Conservation (phyloP, 1,284 basidiomycete genomes). For the Microbotryum lychnidis-dioicae region DNA sequence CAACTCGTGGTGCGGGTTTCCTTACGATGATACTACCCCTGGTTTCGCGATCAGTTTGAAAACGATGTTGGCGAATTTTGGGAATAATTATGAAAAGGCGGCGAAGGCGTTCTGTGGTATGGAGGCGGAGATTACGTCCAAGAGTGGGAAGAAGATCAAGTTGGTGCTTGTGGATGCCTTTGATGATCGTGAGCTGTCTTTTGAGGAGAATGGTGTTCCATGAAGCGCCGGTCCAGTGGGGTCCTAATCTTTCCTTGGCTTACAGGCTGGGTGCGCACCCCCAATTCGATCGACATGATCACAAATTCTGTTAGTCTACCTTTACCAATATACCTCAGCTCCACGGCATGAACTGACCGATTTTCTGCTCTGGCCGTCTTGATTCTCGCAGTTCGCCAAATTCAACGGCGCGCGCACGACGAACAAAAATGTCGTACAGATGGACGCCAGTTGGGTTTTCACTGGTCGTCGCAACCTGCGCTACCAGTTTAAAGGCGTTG, state of each 20-base stretch:
- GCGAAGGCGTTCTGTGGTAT: constrained; percentile 25
- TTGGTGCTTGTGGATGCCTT: constrained; percentile 13
- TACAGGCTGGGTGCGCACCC: constrained; percentile 8
- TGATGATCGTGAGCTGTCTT: constrained; percentile 3
- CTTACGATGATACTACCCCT: background rate
- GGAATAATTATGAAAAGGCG: constrained; percentile 11
- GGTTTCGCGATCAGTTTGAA: constrained; percentile 12
- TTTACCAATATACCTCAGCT: too few relatives aligned
- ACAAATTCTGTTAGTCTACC: too few relatives aligned
- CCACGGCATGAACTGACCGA: too few relatives aligned
- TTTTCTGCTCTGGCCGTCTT: too few relatives aligned
- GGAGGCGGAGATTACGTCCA: constrained; percentile 8
- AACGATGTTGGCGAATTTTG: constrained; percentile 14
- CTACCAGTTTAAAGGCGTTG: too few relatives aligned
- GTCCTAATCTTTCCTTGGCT: background rate
- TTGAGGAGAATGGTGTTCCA: too few relatives aligned
- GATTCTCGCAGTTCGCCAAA: too few relatives aligned
- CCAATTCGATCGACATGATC: constrained; percentile 9
- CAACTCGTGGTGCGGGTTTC: background rate
- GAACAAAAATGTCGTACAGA: too few relatives aligned
- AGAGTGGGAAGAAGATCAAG: constrained; percentile 8
- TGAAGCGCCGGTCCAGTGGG: background rate
- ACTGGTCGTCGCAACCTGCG: too few relatives aligned
- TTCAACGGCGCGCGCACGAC: too few relatives aligned
- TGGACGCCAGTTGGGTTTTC: too few relatives aligned